Evolutionary conservation across 805 yeast species (phyloP).

Genomic region (Citeromyces nyonsensis): DNA sequence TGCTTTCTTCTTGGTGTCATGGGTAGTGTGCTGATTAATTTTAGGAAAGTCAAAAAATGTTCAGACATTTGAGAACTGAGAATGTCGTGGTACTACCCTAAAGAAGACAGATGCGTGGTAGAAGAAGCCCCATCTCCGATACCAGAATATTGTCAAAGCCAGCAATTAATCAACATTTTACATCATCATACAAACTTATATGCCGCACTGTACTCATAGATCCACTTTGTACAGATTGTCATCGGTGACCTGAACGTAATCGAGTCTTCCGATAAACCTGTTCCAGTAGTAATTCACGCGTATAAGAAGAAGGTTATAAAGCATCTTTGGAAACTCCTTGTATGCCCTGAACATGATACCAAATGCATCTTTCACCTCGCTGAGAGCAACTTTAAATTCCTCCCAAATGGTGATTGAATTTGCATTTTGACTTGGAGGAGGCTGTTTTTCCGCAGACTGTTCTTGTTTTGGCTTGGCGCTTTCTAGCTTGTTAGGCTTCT

Average conservation of each 20-base stretch:
- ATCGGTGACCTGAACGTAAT: slow-evolving; percentile 14
- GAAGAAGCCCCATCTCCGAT: too few species aligned
- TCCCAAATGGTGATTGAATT: slow-evolving; percentile 10
- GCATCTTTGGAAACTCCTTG: slow-evolving; percentile 46
- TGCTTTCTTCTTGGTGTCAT: slow-evolving; percentile 1
- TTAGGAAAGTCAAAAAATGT: too few species aligned
- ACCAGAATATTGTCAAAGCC: too few species aligned
- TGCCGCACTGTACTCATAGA: too few species aligned
- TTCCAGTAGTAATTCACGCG: slow-evolving; percentile 54
- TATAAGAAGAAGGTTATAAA: slow-evolving; percentile 32
- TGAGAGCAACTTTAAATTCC: slow-evolving; percentile 34
- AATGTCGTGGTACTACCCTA: too few species aligned
- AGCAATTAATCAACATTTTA: too few species aligned
- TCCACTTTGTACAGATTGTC: slow-evolving; percentile 13
- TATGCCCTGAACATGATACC: slow-evolving; percentile 55
- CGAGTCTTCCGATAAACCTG: slow-evolving; percentile 46
- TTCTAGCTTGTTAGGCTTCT: background rate
- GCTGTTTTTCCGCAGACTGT: background rate
- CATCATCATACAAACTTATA: too few species aligned
- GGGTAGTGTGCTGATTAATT: too few species aligned
- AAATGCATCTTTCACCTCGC: slow-evolving; percentile 41
- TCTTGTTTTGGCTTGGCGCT: background rate
- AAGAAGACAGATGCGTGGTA: too few species aligned
- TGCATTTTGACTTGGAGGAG: background rate
- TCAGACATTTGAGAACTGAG: too few species aligned